Evolutionary conservation across 2,329 filamentous ascomycete genomes (phyloP), one percentile per base, ranked within the genome.

Genomic region (Aspergillus sp.): DNA sequence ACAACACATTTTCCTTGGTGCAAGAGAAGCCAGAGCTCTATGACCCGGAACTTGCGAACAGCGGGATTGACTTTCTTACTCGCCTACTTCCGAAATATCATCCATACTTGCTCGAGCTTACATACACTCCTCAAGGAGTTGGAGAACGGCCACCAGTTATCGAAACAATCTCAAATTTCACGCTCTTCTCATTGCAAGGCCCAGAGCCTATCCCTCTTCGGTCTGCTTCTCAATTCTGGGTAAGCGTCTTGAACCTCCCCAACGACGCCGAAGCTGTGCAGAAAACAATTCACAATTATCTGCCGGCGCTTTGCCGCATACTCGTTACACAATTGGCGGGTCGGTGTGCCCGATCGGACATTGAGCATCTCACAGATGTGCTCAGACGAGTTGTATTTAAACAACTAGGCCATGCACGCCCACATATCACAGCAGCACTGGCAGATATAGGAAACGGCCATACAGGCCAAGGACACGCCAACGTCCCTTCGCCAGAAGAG

Each of bases 181-280:
- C 73, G 4, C 69, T 78, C n/a, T 61, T 72, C 19, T 69, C 74
- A 15, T 65, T 79, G 39, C 72, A 72, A 44, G 70, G 76, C 9
- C 69, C 73, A 0, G 77, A 80, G 39, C 76, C 77, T 9, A 69
- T 80, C 14, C 76, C 77, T n/a, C 74, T 79, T n/a, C 77, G 77
- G 17, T 76, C 77, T 27, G 74, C 76, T 4, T 74, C 77, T 35
- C 66, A 71, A 35, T 80, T 79, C 61, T 79, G 78, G 73, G 66
- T 74, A n/a, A 67, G 69, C 17, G 62, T 77, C 44, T 52, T 77
- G 58, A 70, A 71, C 53, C 64, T 79, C 56, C 68, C 70, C 1
- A 61, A 64, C 21, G 64, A 71, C 25, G 65, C 64, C 4, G 59
- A 58, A 14, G 56, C 64, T 12, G 64, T 69, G 25, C 68, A 71